Evolutionary conservation across 2,329 filamentous ascomycete species (phyloP), one percentile per base, ranked within the genome.

Genomic region (Parascedosporium putredinis): DNA sequence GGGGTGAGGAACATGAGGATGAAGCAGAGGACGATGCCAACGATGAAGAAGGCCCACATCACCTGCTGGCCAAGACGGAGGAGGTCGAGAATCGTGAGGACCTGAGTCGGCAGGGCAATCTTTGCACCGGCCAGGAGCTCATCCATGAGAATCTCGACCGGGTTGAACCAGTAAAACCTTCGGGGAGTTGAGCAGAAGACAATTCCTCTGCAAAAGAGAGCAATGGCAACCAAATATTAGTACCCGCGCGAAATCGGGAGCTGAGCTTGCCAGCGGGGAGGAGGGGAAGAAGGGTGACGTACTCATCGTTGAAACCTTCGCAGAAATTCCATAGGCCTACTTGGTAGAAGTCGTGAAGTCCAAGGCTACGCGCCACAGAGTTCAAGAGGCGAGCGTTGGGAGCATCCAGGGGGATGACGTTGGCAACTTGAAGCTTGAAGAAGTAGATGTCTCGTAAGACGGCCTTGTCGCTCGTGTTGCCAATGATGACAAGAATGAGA

Each of bases 291-390:
- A 31, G 27, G 12, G 27, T 31, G 14, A 62, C 73, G 50, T 62
- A 78, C 66, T 83, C 73, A 57, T 78, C 74, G 50, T 79, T 71
- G 65, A 90, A 94, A 18, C 90, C 90, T 64, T 95, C 87, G 66
- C 91, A 97, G 64, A 85, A 95, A 52, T 83, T 84, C 91, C 91
- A 97, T 36, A 96, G 69, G 5, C 90, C 90, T 24, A 95, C 86
- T 59, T 89, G 86, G 66, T 96, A 96, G 67, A 95, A 96, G 66
- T 96, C 91, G 63, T 95, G 88, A 45, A 96, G 74, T 25, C 90
- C 91, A 49, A 96, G 73, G 20, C 84, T 87, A 47, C 87, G 83
- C 3, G 89, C 88, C 56, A 95, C 89, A 43, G 83, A 88, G 70
- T 95, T 95, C 66, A 95, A 84, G 43, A 95, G 74, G 22, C 75